A percentile compares a stretch with the other conserved stretches of the same genome.
Evolutionary conservation across 148 eudicot species (phyloP).

Genomic region (Rhododendron henanense): DNA sequence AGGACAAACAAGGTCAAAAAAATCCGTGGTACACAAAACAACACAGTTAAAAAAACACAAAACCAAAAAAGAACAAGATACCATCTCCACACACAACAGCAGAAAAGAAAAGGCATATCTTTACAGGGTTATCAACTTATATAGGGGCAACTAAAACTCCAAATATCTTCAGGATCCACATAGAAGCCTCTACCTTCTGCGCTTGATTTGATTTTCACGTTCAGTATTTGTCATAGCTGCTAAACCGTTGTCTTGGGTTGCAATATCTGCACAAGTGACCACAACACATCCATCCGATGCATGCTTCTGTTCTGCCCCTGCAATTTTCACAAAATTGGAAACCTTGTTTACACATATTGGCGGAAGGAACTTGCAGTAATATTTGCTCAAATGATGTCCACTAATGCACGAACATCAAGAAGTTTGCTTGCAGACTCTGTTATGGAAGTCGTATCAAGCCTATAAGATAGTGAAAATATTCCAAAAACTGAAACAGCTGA

Average conservation of each 20-base stretch:
- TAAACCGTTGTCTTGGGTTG: slow-evolving; percentile 21
- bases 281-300: slow-evolving; percentile 88
- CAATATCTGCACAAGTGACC: slow-evolving; percentile 82
- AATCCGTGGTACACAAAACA: not conserved
- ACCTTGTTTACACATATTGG: not conserved
- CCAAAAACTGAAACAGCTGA: not conserved
- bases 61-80: not conserved
- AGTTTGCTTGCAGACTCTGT: not conserved
- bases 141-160: not conserved
- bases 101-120: not conserved
- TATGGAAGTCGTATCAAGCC: not conserved
- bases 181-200: not conserved
- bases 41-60: not conserved
- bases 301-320: slow-evolving; percentile 70
- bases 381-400: not conserved
- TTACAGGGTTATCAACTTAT: not conserved
- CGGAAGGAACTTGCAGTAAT: not conserved
- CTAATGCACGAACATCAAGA: not conserved
- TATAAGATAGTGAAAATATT: not conserved
- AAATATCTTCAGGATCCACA: not conserved
- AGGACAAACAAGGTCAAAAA: not conserved
- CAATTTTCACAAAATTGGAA: not conserved
- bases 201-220: not conserved
- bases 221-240: not conserved
- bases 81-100: not conserved